Base-by-base conservation (phyloP, 148 eudicot genomes). In the Chenopodium quinoa region DNA sequence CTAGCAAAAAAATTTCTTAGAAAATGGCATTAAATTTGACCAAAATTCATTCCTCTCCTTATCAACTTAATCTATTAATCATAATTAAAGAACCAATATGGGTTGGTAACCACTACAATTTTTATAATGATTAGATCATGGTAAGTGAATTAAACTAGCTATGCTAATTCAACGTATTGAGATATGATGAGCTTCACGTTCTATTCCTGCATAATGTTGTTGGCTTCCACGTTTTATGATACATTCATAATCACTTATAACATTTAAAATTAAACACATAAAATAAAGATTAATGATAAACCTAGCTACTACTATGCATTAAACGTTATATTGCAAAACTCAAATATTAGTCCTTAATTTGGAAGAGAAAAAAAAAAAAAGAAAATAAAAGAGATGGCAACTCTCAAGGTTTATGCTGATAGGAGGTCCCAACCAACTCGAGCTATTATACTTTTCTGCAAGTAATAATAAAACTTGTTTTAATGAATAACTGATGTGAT, bases 351-450 rank as follows among this genome's bases (percentile, higher is more conserved):
- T 66, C n/a, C 71, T 12, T 66, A 66, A 66, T 64, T 58, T 22
- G 7, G 68, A 25, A 27, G 37, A 67, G 31, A 31, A 60, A 31
- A 4, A 56, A 32, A 29, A 34, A 19, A 56, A 31, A 34, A 37
- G 0, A 37, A 37, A 37, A 37, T 5, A 5, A 5, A 37, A 37
- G 44, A 37, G 50, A 80, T 80, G 82, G 76, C 74, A 81, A 75
- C 48, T 66, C 75, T 81, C 12, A 81, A 47, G 83, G 10, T 81
- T 74, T 81, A 81, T 56, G 74, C 74, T 32, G 83, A 81, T 77
- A 75, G 83, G 20, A 81, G 69, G 14, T 81, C 84, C 27, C 85
- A 82, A 78, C 76, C 83, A 65, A 52, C 85, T 78, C 83, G 83
- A 13, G 83, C 83, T 1, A 48, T 81, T 14, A 4, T 81, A 40